Conservation (phyloP, 805 yeast species). For the Yamadazyma phyllophila region DNA sequence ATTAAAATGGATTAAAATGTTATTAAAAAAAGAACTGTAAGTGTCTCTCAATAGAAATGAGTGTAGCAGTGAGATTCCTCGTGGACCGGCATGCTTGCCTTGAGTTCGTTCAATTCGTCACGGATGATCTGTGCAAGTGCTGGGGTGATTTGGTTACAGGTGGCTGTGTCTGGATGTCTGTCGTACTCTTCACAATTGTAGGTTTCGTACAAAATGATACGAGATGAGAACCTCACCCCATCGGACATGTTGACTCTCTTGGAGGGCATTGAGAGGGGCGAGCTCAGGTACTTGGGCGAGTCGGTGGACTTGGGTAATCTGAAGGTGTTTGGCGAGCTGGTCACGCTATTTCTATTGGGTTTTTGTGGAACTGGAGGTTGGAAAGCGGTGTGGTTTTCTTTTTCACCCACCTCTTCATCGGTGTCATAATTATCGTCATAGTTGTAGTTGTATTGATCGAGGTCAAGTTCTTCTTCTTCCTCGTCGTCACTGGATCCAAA, state of each 20-base stretch:
- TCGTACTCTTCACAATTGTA: slow-evolving; percentile 83
- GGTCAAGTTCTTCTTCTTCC: slow-evolving; percentile 14
- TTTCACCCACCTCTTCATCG: slow-evolving; percentile 9
- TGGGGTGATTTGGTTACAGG: slow-evolving; percentile 90
- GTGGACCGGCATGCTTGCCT: slow-evolving; percentile 81
- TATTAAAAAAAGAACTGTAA: neutral
- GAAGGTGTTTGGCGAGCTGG: neutral
- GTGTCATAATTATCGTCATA: slow-evolving; percentile 8
- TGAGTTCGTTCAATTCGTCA: slow-evolving; percentile 78
- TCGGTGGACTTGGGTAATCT: neutral
- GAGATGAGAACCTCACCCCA: slow-evolving; percentile 68
- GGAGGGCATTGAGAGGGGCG: slow-evolving; percentile 1
- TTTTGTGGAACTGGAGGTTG: slow-evolving; percentile 6
- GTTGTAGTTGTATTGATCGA: slow-evolving; percentile 3
- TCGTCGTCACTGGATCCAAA: slow-evolving; percentile 29
- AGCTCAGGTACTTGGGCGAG: neutral
- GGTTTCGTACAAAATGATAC: slow-evolving; percentile 82
- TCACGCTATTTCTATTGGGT: neutral
- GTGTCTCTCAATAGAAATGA: slow-evolving; percentile 47
- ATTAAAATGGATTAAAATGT: slow-evolving; percentile 2
- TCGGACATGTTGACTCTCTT: slow-evolving; percentile 3
- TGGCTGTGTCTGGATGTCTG: slow-evolving; percentile 87
- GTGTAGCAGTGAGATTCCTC: slow-evolving; percentile 76
- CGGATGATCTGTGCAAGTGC: slow-evolving; percentile 79
- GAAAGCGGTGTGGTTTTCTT: slow-evolving; percentile 2